A percentile compares a stretch with the other conserved stretches of the same genome.
Evolutionary conservation across 2,329 filamentous ascomycete genomes (phyloP).

Genomic region (Ambrosiella cleistominuta): DNA sequence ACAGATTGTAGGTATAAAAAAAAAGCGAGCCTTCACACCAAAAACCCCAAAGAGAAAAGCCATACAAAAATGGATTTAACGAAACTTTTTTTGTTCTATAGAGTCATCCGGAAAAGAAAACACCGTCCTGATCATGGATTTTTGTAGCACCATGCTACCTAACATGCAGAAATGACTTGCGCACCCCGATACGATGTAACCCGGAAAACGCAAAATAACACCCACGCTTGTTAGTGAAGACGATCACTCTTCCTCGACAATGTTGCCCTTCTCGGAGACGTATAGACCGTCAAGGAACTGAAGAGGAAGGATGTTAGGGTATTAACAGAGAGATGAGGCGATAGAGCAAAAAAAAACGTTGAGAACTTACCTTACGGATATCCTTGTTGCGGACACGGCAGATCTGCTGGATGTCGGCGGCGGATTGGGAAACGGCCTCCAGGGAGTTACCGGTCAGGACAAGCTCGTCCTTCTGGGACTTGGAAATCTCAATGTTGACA

Average conservation of each 20-base stretch:
- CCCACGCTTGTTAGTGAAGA: conserved; percentile 19
- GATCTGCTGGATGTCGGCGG: conserved; percentile 98
- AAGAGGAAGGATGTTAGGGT: conserved; percentile 15
- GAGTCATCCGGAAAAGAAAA: conserved; percentile 15
- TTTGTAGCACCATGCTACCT: conserved; percentile 33
- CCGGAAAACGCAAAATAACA: conserved; percentile 40
- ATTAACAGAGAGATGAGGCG: neutral
- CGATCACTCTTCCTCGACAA: conserved; percentile 49
- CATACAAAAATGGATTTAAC: conserved; percentile 11
- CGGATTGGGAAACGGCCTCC: conserved; percentile 93
- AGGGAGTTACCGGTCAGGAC: conserved; percentile 84
- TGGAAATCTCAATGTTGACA: conserved; percentile 78
- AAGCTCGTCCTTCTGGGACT: conserved; percentile 95
- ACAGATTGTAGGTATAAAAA: neutral
- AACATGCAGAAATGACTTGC: conserved; percentile 44
- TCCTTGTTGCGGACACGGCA: conserved; percentile 99
- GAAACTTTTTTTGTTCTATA: conserved; percentile 14
- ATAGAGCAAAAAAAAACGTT: neutral
- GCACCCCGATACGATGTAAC: conserved; percentile 35
- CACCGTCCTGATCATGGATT: conserved; percentile 17
- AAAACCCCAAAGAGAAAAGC: conserved; percentile 7
- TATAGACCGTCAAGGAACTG: conserved; percentile 99
- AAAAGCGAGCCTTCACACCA: neutral
- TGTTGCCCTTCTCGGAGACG: conserved; percentile 97
- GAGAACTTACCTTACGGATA: conserved; percentile 76